Evolutionary conservation across 176 grass and related monocot species (phyloP), one percentile per base, ranked within the genome.

Genomic region (Phragmites australis): DNA sequence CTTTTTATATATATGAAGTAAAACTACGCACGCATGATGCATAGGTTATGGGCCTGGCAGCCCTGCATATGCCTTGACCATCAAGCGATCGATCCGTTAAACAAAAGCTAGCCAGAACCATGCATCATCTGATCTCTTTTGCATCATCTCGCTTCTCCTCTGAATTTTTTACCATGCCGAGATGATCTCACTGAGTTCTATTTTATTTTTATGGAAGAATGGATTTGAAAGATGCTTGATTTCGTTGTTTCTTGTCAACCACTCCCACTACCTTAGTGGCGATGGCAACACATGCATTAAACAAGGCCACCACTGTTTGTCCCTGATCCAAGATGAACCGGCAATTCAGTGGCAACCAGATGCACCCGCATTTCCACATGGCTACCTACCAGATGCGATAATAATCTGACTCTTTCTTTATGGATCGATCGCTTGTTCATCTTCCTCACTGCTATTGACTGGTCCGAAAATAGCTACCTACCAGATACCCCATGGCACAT

Each of bases 1-100:
- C 55, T 18, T 63, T 69, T 66, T 65, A 52, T 77, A 84, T 47
- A 70, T 25, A 63, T 68, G 39, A 76, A 58, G 46, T 8, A 74
- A 26, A 31, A 48, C 21, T 27, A 26, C n/a, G n/a, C 44, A 73
- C 58, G 56, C 45, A 52, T 83, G 23, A 51, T 41, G 29, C 21
- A 41, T 26, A 1, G n/a, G 68, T 27, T 70, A 77, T 23, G 78
- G 62, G 9, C 58, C 23, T 75, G 58, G 52, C 3, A 53, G 29
- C 27, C 78, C 29, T 49, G 74, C 6, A 14, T 21, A 1, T 56
- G 86, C 17, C 74, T 82, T 78, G 57, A 37, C 47, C 39, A 64
- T 56, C 65, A 65, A 88, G 80, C 15, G 73, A 78, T 65, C 46
- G 0, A 39, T 55, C 40, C 5, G 30, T 76, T 76, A 25, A 75